Evolutionary conservation across 2,329 filamentous ascomycete genomes (phyloP).

Genomic region (Annulohypoxylon truncatum): DNA sequence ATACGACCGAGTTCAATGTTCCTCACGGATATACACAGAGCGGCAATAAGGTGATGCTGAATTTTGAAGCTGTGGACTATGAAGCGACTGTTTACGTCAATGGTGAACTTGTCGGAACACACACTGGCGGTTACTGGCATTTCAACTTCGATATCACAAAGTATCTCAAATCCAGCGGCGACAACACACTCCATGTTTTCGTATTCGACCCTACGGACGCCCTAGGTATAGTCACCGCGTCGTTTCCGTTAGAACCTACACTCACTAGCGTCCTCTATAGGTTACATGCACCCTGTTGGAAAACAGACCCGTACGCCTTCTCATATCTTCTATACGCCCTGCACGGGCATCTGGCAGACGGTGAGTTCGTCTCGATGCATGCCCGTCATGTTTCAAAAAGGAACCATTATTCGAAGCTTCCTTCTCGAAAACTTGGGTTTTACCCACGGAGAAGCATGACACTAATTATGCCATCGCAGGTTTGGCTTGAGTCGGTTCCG

Average conservation of each 20-base stretch:
- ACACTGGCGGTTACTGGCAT: constrained; percentile 71
- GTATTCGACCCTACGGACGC: constrained; percentile 75
- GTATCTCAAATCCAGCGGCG: constrained; percentile 53
- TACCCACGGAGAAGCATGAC: neutral
- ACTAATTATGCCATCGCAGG: constrained; percentile 52
- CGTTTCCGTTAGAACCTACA: neutral
- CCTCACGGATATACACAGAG: constrained; percentile 57
- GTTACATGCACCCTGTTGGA: constrained; percentile 70
- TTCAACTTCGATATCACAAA: constrained; percentile 70
- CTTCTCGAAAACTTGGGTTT: neutral
- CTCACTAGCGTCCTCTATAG: constrained; percentile 20
- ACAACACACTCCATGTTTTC: constrained; percentile 71
- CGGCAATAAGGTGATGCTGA: constrained; percentile 59
- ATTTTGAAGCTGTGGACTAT: constrained; percentile 71
- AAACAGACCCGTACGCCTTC: constrained; percentile 69
- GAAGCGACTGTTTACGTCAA: constrained; percentile 70
- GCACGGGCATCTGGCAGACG: constrained; percentile 77
- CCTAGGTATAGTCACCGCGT: constrained; percentile 28
- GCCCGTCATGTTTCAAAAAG: no score
- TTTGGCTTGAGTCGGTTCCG: constrained; percentile 76
- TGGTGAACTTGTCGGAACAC: constrained; percentile 61
- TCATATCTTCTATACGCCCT: constrained; percentile 78
- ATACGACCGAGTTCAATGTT: constrained; percentile 62
- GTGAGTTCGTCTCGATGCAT: constrained; percentile 32
- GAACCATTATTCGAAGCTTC: neutral